Evolutionary conservation across 495 filamentous ascomycete species (phyloP).

Genomic region (Penicillium turbatum): DNA sequence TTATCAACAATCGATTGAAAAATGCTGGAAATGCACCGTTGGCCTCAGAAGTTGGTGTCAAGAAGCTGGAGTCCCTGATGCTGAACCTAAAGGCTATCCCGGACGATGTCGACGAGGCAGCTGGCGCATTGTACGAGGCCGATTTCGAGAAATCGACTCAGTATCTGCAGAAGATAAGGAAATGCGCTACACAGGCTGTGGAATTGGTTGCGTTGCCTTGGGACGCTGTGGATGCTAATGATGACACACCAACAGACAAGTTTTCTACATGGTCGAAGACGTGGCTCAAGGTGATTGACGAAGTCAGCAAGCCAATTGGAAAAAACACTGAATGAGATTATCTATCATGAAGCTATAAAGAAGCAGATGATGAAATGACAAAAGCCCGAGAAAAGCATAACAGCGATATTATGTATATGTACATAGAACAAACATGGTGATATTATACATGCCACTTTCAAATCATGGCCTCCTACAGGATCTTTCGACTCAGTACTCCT

Average conservation of each 20-base stretch:
- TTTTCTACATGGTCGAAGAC: constrained; percentile 46
- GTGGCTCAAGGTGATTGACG: constrained; percentile 45
- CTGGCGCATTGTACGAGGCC: constrained; percentile 46
- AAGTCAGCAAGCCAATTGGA: constrained; percentile 35
- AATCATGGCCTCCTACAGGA: not conserved
- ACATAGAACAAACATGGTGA: constrained; percentile 12
- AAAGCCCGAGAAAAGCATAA: constrained; percentile 9
- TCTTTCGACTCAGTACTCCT: constrained; percentile 9
- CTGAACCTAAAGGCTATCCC: constrained; percentile 35
- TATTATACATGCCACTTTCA: constrained; percentile 9
- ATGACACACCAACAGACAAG: constrained; percentile 35
- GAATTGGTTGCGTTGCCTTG: constrained; percentile 26
- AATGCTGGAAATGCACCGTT: constrained; percentile 19
- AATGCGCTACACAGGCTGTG: constrained; percentile 29
- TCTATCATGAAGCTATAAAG: not conserved
- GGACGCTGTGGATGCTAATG: constrained; percentile 10
- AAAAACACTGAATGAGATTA: not conserved
- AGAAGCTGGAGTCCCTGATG: constrained; percentile 32
- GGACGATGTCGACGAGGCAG: constrained; percentile 45
- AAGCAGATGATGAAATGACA: not conserved
- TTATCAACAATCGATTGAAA: constrained; percentile 36
- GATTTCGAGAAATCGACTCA: constrained; percentile 26
- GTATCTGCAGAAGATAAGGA: constrained; percentile 27
- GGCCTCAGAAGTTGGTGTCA: constrained; percentile 9
- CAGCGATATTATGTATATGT: constrained; percentile 15